phyloP scores from a whole-genome alignment of 2,329 filamentous ascomycete species.

The Apiospora phragmitis region DNA sequence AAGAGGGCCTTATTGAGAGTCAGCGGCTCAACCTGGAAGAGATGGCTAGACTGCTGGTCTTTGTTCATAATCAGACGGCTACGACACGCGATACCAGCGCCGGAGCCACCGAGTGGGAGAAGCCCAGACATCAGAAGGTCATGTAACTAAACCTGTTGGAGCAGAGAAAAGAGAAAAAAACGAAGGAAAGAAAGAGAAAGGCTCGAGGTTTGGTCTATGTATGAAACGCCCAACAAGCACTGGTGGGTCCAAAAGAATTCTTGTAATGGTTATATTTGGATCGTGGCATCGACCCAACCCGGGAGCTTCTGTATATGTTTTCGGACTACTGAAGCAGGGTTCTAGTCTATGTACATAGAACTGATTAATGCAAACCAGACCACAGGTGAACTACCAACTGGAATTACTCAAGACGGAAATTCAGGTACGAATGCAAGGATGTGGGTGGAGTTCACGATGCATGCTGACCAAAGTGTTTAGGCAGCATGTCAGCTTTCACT shows the following conservation, averaged over 20 bases:
- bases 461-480: neutral
- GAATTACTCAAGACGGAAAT: neutral
- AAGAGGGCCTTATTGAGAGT: slow-evolving; percentile 10
- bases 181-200: neutral
- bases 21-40: slow-evolving; percentile 5
- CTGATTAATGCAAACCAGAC: neutral
- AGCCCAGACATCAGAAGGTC: neutral
- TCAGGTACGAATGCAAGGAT: neutral
- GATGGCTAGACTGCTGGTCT: neutral
- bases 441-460: neutral
- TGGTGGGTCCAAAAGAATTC: neutral
- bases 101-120: neutral
- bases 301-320: neutral
- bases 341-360: neutral
- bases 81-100: neutral
- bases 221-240: neutral
- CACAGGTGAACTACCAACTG: neutral
- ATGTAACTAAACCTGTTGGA: neutral
- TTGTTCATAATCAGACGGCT: neutral
- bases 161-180: neutral
- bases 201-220: neutral
- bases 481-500: too few species aligned
- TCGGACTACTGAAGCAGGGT: neutral
- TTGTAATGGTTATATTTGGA: neutral
- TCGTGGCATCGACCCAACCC: neutral